These are phyloP conservation scores for Lyophyllum shimeji DNA, from an alignment of 768 basidiomycete species.

Conservation along the genomic window DNA sequence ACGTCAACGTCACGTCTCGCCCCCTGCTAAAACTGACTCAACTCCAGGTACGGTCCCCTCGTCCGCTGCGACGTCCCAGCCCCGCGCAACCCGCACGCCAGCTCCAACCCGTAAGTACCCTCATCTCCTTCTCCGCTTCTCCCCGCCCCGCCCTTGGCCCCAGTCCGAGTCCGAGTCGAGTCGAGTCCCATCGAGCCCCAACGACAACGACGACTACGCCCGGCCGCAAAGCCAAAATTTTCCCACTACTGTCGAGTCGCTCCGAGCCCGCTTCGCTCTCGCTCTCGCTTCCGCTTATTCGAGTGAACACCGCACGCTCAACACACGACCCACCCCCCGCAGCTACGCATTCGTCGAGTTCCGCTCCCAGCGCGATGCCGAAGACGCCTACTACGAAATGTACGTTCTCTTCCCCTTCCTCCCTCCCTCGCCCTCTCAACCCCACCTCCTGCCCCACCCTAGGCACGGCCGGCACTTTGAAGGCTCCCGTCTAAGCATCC, in stretches of 20 bases:
- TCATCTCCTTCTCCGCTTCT: constrained; percentile 17
- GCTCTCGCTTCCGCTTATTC: constrained; percentile 32
- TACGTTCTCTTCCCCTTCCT: constrained; percentile 30
- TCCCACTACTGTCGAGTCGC: constrained; percentile 5
- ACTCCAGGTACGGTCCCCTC: constrained; percentile 69
- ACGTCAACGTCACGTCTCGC: too few relatives aligned
- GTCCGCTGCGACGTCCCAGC: constrained; percentile 91
- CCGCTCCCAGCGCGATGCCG: constrained; percentile 73
- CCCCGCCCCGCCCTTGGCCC: constrained; percentile 22
- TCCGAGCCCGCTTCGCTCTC: too few relatives aligned
- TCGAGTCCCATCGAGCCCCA: constrained; percentile 22
- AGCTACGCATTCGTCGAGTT: constrained; percentile 91
- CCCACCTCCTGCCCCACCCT: background rate
- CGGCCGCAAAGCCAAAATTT: background rate
- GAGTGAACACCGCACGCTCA: constrained; percentile 51
- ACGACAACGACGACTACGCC: constrained; percentile 2
- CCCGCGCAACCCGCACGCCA: constrained; percentile 73
- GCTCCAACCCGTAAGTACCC: constrained; percentile 80
- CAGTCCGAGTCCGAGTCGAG: constrained; percentile 27
- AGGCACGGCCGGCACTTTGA: constrained; percentile 82
- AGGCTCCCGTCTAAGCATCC: constrained; percentile 72
- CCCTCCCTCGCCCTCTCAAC: background rate
- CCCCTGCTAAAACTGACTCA: background rate
- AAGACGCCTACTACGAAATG: constrained; percentile 86
- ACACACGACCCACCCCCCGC: constrained; percentile 42